These are phyloP conservation scores for Globisporangium alternatum DNA, from an alignment of 352 stramenopile species.

Conservation along the genomic window DNA sequence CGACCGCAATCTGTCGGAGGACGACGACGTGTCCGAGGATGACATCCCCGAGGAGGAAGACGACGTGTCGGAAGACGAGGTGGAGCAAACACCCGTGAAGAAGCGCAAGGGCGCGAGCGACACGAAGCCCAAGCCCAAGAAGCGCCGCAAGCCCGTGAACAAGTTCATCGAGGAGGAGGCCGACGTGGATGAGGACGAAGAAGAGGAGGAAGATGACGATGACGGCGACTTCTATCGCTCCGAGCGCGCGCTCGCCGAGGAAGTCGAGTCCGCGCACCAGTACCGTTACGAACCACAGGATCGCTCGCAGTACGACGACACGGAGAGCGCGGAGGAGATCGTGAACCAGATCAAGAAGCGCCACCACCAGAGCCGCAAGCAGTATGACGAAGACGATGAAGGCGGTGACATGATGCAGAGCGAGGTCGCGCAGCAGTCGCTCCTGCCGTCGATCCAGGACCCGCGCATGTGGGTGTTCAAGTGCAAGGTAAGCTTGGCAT, in stretches of 20 bases:
- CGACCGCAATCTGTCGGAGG: slow-evolving; percentile 72
- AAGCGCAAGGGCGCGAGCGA: slow-evolving; percentile 65
- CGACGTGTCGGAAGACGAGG: slow-evolving; percentile 34
- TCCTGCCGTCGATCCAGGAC: slow-evolving; percentile 87
- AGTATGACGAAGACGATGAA: slow-evolving; percentile 85
- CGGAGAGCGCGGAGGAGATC: slow-evolving; percentile 80
- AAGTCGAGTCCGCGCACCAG: slow-evolving; percentile 54
- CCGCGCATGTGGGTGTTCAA: slow-evolving; percentile 91
- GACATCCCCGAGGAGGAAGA: slow-evolving; percentile 76
- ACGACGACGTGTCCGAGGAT: slow-evolving; percentile 48
- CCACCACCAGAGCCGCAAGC: slow-evolving; percentile 80
- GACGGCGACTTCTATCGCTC: slow-evolving; percentile 72
- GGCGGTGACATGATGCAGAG: slow-evolving; percentile 80
- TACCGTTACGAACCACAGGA: slow-evolving; percentile 82
- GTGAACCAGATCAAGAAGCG: slow-evolving; percentile 88
- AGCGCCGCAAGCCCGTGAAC: slow-evolving; percentile 79
- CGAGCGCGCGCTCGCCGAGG: slow-evolving; percentile 75
- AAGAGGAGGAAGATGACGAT: slow-evolving; percentile 84
- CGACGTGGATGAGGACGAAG: slow-evolving; percentile 85
- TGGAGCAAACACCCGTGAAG: slow-evolving; percentile 52
- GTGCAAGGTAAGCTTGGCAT: slow-evolving; percentile 59
- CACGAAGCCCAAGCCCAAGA: slow-evolving; percentile 78
- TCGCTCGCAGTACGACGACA: slow-evolving; percentile 70
- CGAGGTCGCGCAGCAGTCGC: slow-evolving; percentile 84
- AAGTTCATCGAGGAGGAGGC: slow-evolving; percentile 90